These are phyloP conservation scores for Silybum marianum DNA, from an alignment of 129 eudicot genomes.

Conservation along the genomic window DNA sequence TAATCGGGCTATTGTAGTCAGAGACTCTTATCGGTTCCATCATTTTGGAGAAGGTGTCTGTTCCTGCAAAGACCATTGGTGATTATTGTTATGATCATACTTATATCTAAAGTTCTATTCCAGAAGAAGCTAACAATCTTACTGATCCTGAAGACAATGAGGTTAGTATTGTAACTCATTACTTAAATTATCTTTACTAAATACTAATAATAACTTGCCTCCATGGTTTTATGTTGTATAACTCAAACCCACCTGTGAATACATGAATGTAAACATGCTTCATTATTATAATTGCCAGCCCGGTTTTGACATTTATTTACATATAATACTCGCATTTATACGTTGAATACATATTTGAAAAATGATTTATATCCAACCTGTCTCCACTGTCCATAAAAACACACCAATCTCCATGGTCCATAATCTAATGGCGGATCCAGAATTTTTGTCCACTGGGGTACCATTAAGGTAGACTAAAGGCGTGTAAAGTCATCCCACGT, in stretches of 20 bases:
- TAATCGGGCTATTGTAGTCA: slow-evolving; percentile 65
- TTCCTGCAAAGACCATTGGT: slow-evolving; percentile 95
- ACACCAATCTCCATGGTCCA: background rate
- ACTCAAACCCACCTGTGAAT: background rate
- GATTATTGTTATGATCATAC: slow-evolving; percentile 23
- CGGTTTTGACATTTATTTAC: background rate
- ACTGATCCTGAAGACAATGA: slow-evolving; percentile 97
- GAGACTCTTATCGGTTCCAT: slow-evolving; percentile 93
- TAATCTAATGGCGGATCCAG: too few relatives aligned
- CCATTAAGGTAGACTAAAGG: too few relatives aligned
- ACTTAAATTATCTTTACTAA: background rate
- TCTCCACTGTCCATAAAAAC: background rate
- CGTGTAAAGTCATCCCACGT: too few relatives aligned
- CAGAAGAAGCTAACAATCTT: slow-evolving; percentile 86
- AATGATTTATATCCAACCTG: background rate
- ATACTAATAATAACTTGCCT: background rate
- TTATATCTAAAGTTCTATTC: too few relatives aligned
- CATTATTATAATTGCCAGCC: background rate
- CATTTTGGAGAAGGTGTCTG: slow-evolving; percentile 81
- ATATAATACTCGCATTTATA: too few relatives aligned
- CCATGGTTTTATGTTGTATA: background rate
- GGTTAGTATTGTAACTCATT: slow-evolving; percentile 44
- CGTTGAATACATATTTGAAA: background rate
- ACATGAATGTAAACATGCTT: background rate
- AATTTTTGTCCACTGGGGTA: too few relatives aligned